Conservation (phyloP, 1,139 yeast species). For the Diutina scorzettiae region DNA sequence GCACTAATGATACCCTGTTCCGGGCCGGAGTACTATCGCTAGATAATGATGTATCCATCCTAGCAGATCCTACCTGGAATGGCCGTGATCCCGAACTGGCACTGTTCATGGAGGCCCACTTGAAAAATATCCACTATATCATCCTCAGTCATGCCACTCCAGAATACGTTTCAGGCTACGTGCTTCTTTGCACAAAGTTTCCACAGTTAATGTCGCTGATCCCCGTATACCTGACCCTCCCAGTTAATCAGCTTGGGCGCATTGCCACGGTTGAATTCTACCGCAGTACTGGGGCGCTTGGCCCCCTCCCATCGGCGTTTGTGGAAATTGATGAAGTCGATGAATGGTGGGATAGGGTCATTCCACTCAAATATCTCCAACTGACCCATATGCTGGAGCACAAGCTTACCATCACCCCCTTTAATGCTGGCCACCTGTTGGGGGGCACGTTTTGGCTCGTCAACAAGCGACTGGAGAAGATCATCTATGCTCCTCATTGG, state of each 20-base stretch:
- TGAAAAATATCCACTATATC: slow-evolving; percentile 40
- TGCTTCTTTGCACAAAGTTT: slow-evolving; percentile 48
- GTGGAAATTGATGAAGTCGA: slow-evolving; percentile 71
- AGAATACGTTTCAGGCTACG: slow-evolving; percentile 73
- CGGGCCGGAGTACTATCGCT: slow-evolving; percentile 33
- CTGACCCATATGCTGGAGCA: slow-evolving; percentile 55
- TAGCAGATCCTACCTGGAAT: slow-evolving; percentile 71
- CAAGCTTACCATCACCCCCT: slow-evolving; percentile 57
- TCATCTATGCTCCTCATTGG: slow-evolving; percentile 89
- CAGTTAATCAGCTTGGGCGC: slow-evolving; percentile 79
- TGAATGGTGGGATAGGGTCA: slow-evolving; percentile 59
- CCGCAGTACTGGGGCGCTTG: slow-evolving; percentile 58
- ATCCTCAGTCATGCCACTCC: slow-evolving; percentile 79
- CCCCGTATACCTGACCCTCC: slow-evolving; percentile 79
- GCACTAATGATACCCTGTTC: slow-evolving; percentile 19
- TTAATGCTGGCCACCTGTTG: slow-evolving; percentile 83
- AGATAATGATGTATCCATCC: slow-evolving; percentile 35
- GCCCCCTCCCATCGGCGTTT: slow-evolving; percentile 52
- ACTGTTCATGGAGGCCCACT: slow-evolving; percentile 25
- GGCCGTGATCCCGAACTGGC: slow-evolving; percentile 30
- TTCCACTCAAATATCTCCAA: slow-evolving; percentile 68
- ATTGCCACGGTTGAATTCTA: slow-evolving; percentile 76
- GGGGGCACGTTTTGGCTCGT: slow-evolving; percentile 90
- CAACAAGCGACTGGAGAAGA: slow-evolving; percentile 60
- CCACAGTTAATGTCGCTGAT: slow-evolving; percentile 51